Conservation (phyloP, 306 rosid species). For the Quercus glauca region DNA sequence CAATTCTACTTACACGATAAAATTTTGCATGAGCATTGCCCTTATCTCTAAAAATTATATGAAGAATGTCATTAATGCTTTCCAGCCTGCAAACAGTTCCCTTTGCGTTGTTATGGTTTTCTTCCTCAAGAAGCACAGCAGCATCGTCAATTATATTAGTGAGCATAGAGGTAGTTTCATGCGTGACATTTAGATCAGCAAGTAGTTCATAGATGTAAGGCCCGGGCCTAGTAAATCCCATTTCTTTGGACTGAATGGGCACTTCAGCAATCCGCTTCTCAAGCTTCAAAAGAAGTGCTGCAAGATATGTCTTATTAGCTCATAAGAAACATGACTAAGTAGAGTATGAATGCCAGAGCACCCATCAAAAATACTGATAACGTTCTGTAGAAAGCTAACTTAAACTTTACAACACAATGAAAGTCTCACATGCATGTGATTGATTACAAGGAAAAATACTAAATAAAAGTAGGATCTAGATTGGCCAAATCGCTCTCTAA, state of each 20-base stretch:
- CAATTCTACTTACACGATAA: constrained; percentile 61
- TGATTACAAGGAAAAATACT: constrained; percentile 20
- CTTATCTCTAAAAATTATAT: constrained; percentile 57
- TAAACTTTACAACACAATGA: constrained; percentile 13
- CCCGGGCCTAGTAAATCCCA: constrained; percentile 89
- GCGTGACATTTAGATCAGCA: constrained; percentile 76
- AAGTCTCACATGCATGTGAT: not conserved
- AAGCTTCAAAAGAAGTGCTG: constrained; percentile 92
- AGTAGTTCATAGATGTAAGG: constrained; percentile 74
- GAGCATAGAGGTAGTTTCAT: constrained; percentile 57
- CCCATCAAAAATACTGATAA: constrained; percentile 9
- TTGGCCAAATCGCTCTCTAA: not conserved
- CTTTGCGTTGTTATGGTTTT: constrained; percentile 58
- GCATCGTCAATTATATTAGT: constrained; percentile 51
- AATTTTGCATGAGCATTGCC: constrained; percentile 63
- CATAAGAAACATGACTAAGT: constrained; percentile 1
- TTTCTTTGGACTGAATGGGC: constrained; percentile 76
- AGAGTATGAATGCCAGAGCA: constrained; percentile 6
- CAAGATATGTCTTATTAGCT: constrained; percentile 33
- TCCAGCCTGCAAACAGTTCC: constrained; percentile 68
- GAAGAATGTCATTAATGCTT: constrained; percentile 58
- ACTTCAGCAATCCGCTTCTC: constrained; percentile 90
- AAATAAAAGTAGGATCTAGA: constrained; percentile 15
- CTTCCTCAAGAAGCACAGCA: constrained; percentile 74
- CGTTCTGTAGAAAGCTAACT: constrained; percentile 10